Conservation (phyloP, 192 early-diverging fungal genomes). For the Umbelopsis vinacea region DNA sequence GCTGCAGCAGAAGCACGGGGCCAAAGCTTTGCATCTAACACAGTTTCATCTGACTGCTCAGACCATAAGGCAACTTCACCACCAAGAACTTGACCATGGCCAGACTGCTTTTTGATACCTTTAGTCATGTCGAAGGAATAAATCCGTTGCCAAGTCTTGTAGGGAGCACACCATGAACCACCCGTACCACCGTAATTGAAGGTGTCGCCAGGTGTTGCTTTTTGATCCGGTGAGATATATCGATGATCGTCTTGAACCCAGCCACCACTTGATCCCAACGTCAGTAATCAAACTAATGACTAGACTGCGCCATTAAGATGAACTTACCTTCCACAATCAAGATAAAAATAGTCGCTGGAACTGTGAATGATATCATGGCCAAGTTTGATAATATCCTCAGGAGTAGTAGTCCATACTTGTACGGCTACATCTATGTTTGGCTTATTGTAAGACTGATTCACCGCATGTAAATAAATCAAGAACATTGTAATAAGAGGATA, state of each 20-base stretch:
- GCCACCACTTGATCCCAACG: slow-evolving; percentile 24
- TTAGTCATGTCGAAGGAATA: slow-evolving; percentile 69
- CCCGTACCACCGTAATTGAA: slow-evolving; percentile 50
- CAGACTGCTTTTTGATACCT: slow-evolving; percentile 49
- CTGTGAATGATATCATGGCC: slow-evolving; percentile 71
- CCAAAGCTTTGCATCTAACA: slow-evolving; percentile 69
- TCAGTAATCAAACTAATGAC: not conserved
- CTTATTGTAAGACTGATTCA: too few relatives aligned
- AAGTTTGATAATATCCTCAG: slow-evolving; percentile 55
- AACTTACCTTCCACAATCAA: slow-evolving; percentile 64
- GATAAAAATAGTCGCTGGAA: slow-evolving; percentile 66
- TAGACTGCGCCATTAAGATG: not conserved
- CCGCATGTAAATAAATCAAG: too few relatives aligned
- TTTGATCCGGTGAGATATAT: slow-evolving; percentile 49
- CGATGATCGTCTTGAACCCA: slow-evolving; percentile 67
- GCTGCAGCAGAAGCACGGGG: slow-evolving; percentile 69
- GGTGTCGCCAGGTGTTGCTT: slow-evolving; percentile 26
- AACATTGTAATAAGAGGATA: not conserved
- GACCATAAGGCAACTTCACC: slow-evolving; percentile 75
- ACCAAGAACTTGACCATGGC: slow-evolving; percentile 66
- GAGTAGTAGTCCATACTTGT: slow-evolving; percentile 69
- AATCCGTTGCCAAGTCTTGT: slow-evolving; percentile 75
- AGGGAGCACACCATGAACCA: slow-evolving; percentile 77
- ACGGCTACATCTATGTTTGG: slow-evolving; percentile 55
- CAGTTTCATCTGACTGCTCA: slow-evolving; percentile 62